Evolutionary conservation across 2,329 filamentous ascomycete genomes (phyloP).

Genomic region (Blastomyces emzantsi): DNA sequence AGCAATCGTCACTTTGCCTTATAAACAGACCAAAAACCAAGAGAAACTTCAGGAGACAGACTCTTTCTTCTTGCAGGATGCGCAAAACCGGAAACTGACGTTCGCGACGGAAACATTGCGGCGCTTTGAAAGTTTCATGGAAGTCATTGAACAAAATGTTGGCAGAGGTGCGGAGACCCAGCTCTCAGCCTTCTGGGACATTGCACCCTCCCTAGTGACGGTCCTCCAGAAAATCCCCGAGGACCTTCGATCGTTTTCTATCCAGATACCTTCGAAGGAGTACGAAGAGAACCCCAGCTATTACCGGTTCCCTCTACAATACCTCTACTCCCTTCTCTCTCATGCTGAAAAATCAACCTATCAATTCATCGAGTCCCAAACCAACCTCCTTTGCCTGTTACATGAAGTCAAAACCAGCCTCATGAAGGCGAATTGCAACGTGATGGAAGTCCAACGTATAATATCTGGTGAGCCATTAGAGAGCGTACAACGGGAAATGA

Average conservation of each 20-base stretch:
- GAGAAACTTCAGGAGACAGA: slow-evolving; percentile 73
- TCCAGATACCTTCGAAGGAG: slow-evolving; percentile 71
- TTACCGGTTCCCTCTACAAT: slow-evolving; percentile 72
- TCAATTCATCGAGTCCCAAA: slow-evolving; percentile 94
- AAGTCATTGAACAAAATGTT: slow-evolving; percentile 74
- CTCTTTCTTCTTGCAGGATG: slow-evolving; percentile 74
- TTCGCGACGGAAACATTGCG: slow-evolving; percentile 64
- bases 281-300: slow-evolving; percentile 81
- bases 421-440: slow-evolving; percentile 57
- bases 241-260: slow-evolving; percentile 49
- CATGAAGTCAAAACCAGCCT: slow-evolving; percentile 82
- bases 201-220: slow-evolving; percentile 70
- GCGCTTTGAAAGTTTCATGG: slow-evolving; percentile 66
- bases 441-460: slow-evolving; percentile 57
- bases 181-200: slow-evolving; percentile 94
- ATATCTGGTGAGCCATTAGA: slow-evolving; percentile 37
- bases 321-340: slow-evolving; percentile 73
- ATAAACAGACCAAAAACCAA: slow-evolving; percentile 60
- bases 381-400: slow-evolving; percentile 76
- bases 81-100: slow-evolving; percentile 58
- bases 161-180: slow-evolving; percentile 83
- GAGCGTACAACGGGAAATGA: slow-evolving; percentile 40
- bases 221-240: slow-evolving; percentile 71
- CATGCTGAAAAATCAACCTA: slow-evolving; percentile 90
- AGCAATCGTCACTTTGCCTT: slow-evolving; percentile 73